Base-by-base conservation (phyloP, 2,329 filamentous ascomycete species). In the Pseudopithomyces chartarum region DNA sequence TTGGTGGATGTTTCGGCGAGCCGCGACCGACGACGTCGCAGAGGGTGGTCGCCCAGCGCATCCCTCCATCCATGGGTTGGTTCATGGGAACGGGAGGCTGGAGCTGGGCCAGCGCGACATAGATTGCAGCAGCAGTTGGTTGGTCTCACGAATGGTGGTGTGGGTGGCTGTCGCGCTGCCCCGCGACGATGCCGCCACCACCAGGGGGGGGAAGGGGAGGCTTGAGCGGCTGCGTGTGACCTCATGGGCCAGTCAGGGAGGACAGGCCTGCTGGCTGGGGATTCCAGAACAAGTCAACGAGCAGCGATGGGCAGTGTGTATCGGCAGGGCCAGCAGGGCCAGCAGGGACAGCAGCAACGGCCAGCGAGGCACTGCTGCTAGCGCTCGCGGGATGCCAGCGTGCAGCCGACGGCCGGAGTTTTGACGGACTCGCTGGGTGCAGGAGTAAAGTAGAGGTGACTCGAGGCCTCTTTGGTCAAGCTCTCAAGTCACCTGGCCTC, bases 61-160 rank as follows among this genome's bases (percentile, higher is more conserved):
- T n/a, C n/a, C n/a, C n/a, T n/a, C n/a, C n/a, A n/a, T n/a, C n/a
- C n/a, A n/a, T n/a, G n/a, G n/a, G n/a, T n/a, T 15, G 12, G 26
- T 34, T 3, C 44, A 46, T 36, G 52, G 22, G 33, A 17, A 34
- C 19, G 26, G 38, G 47, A 33, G 49, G 42, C 42, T 54, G 58
- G 54, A 56, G 62, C 50, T 59, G 48, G 38, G 17, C 34, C 55
- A 52, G 56, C 47, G 8, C 26, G 26, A 29, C 26, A 29, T 29
- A 50, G 55, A 56, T 60, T 57, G 58, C 56, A 33, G 53, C 43
- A 38, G 47, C 29, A 33, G 33, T 43, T 23, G 40, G 52, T 17
- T 43, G 52, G 33, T 54, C 43, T 15, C 22, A 12, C 19, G 20
- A 39, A 20, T n/a, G 12, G 49, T n/a, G 36, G 5, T 33, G 20